phyloP scores from a whole-genome alignment of 2,329 filamentous ascomycete genomes.

The Alternaria longipes region DNA sequence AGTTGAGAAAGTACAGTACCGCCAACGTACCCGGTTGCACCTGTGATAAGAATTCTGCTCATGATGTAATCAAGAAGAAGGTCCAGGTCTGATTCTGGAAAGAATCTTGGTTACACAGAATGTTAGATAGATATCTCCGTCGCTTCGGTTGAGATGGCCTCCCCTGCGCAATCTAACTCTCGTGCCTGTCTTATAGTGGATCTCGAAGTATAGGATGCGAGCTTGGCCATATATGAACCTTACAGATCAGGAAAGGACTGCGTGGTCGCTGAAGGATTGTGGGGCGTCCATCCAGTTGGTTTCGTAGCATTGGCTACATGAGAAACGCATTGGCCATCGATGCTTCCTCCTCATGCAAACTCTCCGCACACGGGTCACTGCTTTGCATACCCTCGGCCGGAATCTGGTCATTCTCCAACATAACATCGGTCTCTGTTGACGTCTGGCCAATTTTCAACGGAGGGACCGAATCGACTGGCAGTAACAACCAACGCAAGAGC shows the following conservation, averaged over 20 bases:
- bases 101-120: background rate
- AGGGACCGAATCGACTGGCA: background rate
- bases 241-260: background rate
- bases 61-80: conserved; percentile 1
- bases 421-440: background rate
- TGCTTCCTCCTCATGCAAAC: background rate
- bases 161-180: background rate
- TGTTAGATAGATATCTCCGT: background rate
- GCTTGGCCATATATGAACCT: background rate
- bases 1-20: conserved; percentile 26
- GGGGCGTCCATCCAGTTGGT: background rate
- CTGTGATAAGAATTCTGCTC: conserved; percentile 27
- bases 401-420: background rate
- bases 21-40: conserved; percentile 28
- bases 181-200: background rate
- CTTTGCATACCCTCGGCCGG: background rate
- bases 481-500: background rate
- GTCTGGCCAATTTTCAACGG: background rate
- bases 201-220: background rate
- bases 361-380: background rate
- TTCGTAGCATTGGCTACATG: background rate
- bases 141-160: background rate
- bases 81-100: background rate
- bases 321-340: background rate
- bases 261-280: background rate